Base-by-base conservation (phyloP, 2,329 filamentous ascomycete genomes). In the Trichoderma sp. region DNA sequence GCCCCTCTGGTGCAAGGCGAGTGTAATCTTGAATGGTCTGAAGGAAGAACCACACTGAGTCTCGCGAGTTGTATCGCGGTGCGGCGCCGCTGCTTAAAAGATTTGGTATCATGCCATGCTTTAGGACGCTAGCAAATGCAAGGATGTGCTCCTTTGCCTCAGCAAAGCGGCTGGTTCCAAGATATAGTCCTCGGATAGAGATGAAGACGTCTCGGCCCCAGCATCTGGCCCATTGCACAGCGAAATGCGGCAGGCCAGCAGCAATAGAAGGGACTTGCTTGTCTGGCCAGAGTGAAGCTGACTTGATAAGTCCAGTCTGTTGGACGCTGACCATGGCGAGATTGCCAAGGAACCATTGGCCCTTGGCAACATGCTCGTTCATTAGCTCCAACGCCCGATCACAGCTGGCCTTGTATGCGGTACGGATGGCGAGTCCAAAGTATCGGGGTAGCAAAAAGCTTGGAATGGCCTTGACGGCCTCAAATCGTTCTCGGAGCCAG, bases 171-270 rank as follows among this genome's bases (percentile, higher is more conserved):
- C 94, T 93, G 13, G 95, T 98, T 52, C 92, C 94, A 43, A 99
- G 87, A 73, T 92, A 93, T n/a, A 99, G 85, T 55, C 96, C 96
- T 62, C 96, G 91, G 52, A 97, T 88, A 16, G 96, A 96, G 72
- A 99, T 99, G 79, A 97, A 98, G 14, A 97, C 93, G 79, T 99
- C 96, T 68, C 96, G 91, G 8, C 96, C 96, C 96, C 96, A 99
- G 80, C 95, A 97, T 75, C 96, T 88, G 61, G 95, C 94, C 94
- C 96, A 99, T 75, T 94, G 91, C 10, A 92, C 91, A 0, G 96
- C 88, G 77, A 99, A 99, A 80, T 99, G 96, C 43, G 96, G 96
- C 58, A 99, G 83, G 19, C 96, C 96, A 37, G 96, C 96, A 21
- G 96, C 95, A 74, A 99, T 85, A 60, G 92, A 95, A 1, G 95